Base-by-base conservation (phyloP, 176 grass and related monocot species). In the Luzula sylvatica region DNA sequence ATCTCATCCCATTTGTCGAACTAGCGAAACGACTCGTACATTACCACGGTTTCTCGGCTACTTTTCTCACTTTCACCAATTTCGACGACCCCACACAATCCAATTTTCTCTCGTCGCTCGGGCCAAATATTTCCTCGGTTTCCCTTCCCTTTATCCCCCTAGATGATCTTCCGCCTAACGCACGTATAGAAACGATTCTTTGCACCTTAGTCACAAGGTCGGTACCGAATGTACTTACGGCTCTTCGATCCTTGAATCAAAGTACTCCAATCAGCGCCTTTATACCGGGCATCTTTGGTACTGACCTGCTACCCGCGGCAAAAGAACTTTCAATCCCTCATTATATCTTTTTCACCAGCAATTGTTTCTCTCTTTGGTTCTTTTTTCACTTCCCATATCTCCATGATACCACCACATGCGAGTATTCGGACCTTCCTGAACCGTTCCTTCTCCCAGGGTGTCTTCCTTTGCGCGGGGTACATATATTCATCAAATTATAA, bases 311-410 rank as follows among this genome's bases (percentile, higher is more conserved):
- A 23, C 32, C 26, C 20, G 22, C 56, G 1, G 72, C 63, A 14
- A 18, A 35, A 2, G 3, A 45, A 19, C 29, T 53, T 28, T 9
- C 47, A 42, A 4, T 73, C 26, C 46, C 58, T 13, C 29, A 17
- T 39, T 73, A 73, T 61, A 0, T 73, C 26, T 73, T 76, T 17
- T 59, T 46, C 30, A 49, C 65, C 3, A 42, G 54, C 3, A 42
- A 57, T 17, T 23, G 11, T 23, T 15, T 44, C 39, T 39, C 29
- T 17, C 0, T 69, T 26, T 42, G 38, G 32, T 40, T 20, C 24
- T 25, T 42, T 18, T 21, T 63, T 25, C 45, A 73, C 29, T 23
- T 73, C 2, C 69, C 56, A 0, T 26, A 32, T 7, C 23, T 54
- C 7, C 38, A 69, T 42, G 42, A 20, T 3, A 22, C 56, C 23